Conservation (phyloP, 805 yeast species). For the Metschnikowia koreensis region DNA sequence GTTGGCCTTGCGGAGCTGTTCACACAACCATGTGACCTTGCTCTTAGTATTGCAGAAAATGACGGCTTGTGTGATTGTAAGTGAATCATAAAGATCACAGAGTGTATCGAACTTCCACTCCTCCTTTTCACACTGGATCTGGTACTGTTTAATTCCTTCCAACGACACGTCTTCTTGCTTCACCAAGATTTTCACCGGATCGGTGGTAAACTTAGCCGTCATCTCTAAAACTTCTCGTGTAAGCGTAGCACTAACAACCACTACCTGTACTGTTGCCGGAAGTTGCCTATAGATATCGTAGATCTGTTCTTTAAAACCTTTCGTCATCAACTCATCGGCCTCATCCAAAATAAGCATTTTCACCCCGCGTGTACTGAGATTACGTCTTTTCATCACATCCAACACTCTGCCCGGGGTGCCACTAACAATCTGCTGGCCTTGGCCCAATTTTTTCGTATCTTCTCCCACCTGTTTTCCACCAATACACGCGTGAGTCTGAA, state of each 20-base stretch:
- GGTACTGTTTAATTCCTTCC: conserved; percentile 93
- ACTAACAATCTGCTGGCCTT: conserved; percentile 87
- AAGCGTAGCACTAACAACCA: conserved; percentile 91
- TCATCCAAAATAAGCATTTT: conserved; percentile 92
- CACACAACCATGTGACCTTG: conserved; percentile 89
- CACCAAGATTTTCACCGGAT: conserved; percentile 91
- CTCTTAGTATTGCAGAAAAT: conserved; percentile 96
- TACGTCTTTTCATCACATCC: conserved; percentile 86
- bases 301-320: conserved; percentile 94
- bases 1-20: conserved; percentile 71
- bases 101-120: conserved; percentile 92
- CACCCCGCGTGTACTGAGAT: conserved; percentile 67
- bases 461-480: conserved; percentile 88
- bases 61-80: conserved; percentile 95
- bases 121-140: conserved; percentile 87
- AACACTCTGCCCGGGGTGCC: conserved; percentile 97
- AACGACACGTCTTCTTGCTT: conserved; percentile 91
- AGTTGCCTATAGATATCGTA: conserved; percentile 84
- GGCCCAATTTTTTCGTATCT: conserved; percentile 70
- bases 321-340: conserved; percentile 91
- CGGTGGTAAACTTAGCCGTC: conserved; percentile 86
- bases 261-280: conserved; percentile 88
- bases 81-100: conserved; percentile 91
- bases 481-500: conserved; percentile 85
- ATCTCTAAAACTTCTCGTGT: conserved; percentile 89